Conservation (phyloP, 148 eudicot genomes). For the Nyssa sinensis region DNA sequence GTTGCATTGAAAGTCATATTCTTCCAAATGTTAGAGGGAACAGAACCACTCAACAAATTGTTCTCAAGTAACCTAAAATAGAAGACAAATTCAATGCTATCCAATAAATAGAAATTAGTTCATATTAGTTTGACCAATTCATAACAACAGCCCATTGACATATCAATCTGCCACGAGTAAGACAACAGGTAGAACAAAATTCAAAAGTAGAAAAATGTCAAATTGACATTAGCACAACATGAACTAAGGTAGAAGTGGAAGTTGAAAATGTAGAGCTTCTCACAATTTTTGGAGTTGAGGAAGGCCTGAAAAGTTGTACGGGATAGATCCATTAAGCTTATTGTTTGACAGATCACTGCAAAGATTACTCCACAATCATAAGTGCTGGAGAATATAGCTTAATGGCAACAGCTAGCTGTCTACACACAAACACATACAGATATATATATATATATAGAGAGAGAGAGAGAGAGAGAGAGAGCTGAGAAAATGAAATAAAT, state of each 20-base stretch:
- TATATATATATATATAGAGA: too few relatives aligned
- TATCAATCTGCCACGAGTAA: too few relatives aligned
- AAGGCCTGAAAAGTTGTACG: slow-evolving; percentile 15
- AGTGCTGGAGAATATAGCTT: too few relatives aligned
- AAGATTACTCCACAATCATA: background rate
- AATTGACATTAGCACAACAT: too few relatives aligned
- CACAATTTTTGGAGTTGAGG: slow-evolving; percentile 9
- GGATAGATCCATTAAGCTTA: slow-evolving; percentile 17
- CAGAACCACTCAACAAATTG: slow-evolving; percentile 13
- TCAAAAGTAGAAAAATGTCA: too few relatives aligned
- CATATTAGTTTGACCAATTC: too few relatives aligned
- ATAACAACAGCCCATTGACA: too few relatives aligned
- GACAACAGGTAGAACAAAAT: too few relatives aligned
- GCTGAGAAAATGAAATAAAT: background rate
- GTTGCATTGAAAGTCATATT: slow-evolving; percentile 8
- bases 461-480: background rate
- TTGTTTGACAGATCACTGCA: slow-evolving; percentile 21
- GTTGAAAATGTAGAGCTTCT: slow-evolving; percentile 4
- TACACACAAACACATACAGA: too few relatives aligned
- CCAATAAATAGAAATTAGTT: too few relatives aligned
- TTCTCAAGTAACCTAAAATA: slow-evolving; percentile 16
- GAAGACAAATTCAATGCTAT: background rate
- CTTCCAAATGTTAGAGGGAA: slow-evolving; percentile 17
- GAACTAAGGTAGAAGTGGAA: too few relatives aligned
- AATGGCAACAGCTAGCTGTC: too few relatives aligned